These are phyloP conservation scores for Pseudonitzschia delicatissima DNA, from an alignment of 108 stramenopile species.

Conservation along the genomic window DNA sequence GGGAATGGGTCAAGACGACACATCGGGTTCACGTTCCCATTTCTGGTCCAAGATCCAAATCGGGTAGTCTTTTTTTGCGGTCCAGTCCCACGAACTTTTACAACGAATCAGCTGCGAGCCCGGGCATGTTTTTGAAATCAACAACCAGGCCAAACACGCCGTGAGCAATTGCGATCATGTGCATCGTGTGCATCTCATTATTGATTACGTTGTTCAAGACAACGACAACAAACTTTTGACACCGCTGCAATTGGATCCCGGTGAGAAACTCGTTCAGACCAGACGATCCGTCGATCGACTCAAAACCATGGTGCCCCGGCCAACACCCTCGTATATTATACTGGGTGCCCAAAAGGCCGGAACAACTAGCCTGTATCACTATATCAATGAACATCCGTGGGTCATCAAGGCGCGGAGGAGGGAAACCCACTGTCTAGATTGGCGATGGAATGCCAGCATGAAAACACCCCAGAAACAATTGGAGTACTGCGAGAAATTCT, in stretches of 20 bases:
- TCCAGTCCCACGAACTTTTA: constrained; percentile 53
- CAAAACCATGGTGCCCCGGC: constrained; percentile 37
- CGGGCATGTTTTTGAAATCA: constrained; percentile 96
- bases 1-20: constrained; percentile 92
- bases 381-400: constrained; percentile 90
- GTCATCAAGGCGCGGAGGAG: constrained; percentile 71
- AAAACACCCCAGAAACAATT: constrained; percentile 42
- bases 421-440: constrained; percentile 98
- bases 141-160: constrained; percentile 95
- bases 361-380: constrained; percentile 93
- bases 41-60: constrained; percentile 64
- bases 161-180: constrained; percentile 79
- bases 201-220: constrained; percentile 84
- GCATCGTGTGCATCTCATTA: constrained; percentile 89
- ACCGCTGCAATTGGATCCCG: constrained; percentile 60
- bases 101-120: constrained; percentile 77
- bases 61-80: constrained; percentile 89
- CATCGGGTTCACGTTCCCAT: constrained; percentile 96
- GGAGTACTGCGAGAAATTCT: constrained; percentile 74
- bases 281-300: constrained; percentile 88
- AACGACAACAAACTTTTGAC: constrained; percentile 13
- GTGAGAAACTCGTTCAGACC: constrained; percentile 87
- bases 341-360: constrained; percentile 96
- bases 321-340: constrained; percentile 78
- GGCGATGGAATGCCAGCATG: constrained; percentile 81